Conservation (phyloP, 78 protist species). For the Guillardia theta region DNA sequence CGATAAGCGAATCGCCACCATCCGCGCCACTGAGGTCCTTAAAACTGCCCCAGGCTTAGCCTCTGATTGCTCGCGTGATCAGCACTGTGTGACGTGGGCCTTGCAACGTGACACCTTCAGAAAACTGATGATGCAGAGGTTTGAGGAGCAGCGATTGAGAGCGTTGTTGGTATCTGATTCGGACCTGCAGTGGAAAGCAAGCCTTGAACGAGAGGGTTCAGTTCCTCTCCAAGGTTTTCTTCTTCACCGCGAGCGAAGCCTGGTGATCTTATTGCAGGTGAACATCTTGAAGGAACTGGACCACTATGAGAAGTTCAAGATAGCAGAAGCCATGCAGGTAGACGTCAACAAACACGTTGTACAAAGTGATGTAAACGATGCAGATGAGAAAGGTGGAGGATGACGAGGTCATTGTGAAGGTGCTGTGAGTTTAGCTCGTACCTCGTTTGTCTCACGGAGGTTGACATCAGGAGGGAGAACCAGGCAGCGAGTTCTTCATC, state of each 20-base stretch:
- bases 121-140: background rate
- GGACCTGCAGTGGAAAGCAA: too few species aligned
- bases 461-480: slow-evolving; percentile 29
- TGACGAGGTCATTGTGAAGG: background rate
- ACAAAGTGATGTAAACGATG: background rate
- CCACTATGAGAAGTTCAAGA: slow-evolving; percentile 18
- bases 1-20: background rate
- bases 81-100: background rate
- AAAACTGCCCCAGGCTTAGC: too few species aligned
- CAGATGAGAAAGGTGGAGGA: slow-evolving; percentile 3
- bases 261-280: background rate
- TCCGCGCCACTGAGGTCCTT: background rate
- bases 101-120: slow-evolving; percentile 32
- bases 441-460: too few species aligned
- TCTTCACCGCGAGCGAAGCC: too few species aligned
- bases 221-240: background rate
- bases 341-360: background rate
- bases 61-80: too few species aligned
- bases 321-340: background rate
- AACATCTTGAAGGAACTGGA: background rate
- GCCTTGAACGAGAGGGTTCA: background rate
- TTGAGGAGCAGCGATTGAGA: too few species aligned
- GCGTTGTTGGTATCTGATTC: too few species aligned
- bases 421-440: too few species aligned
- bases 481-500: slow-evolving; percentile 13